These are phyloP conservation scores for Lichtheimia corymbifera DNA, from an alignment of 371 early-diverging fungal species.

Conservation along the genomic window DNA sequence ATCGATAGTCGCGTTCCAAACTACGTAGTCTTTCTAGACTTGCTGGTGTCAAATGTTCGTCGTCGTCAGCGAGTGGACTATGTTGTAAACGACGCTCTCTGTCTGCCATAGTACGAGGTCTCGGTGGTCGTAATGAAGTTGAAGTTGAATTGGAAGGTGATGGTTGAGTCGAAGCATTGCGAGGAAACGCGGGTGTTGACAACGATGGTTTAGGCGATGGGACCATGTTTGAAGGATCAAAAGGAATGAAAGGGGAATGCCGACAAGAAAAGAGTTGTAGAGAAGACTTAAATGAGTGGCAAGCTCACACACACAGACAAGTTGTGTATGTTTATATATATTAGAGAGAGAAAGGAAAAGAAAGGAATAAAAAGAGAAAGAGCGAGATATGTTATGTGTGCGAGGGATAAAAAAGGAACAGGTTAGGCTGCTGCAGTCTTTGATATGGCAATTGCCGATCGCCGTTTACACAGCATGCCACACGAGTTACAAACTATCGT, in stretches of 20 bases:
- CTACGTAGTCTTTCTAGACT: conserved; percentile 10
- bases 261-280: background rate
- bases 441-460: no score
- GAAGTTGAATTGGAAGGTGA: conserved; percentile 21
- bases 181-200: conserved; percentile 15
- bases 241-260: conserved; percentile 1
- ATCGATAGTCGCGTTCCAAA: conserved; percentile 12
- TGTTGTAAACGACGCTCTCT: background rate
- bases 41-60: conserved; percentile 14
- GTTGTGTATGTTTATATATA: no score
- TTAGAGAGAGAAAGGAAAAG: no score
- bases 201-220: conserved; percentile 13
- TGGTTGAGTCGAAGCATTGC: conserved; percentile 13
- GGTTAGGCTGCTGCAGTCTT: no score
- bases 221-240: background rate
- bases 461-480: no score
- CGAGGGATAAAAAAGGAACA: no score
- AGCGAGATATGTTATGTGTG: no score
- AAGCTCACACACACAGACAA: no score
- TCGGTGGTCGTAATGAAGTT: conserved; percentile 10
- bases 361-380: no score
- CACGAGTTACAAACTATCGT: no score
- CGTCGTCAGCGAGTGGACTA: conserved; percentile 14
- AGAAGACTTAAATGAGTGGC: no score
- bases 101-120: background rate